Base-by-base conservation (phyloP, 768 basidiomycete species). In the Leccinellum albellum region DNA sequence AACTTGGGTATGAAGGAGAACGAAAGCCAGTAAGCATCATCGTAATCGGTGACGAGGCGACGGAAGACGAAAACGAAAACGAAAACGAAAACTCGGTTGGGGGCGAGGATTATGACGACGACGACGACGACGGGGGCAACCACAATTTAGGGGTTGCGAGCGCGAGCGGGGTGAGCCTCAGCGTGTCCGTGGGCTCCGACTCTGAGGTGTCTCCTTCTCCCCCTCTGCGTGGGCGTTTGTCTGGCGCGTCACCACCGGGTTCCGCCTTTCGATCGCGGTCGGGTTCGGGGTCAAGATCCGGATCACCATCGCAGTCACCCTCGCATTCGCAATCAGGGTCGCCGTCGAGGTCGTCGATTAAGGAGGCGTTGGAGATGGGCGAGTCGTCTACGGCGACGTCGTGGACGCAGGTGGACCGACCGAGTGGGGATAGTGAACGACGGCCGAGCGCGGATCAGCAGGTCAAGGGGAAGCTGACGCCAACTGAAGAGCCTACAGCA, bases 321-420 rank as follows among this genome's bases (percentile, higher is more conserved):
- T 54, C 58, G 6, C 5, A 12, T 21, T 64, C 53, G 6, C 40
- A 12, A 1, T 64, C 61, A 2, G 29, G 21, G 24, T 62, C 61
- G 7, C 53, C 4, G 31, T 65, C 68, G 14, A 57, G 21, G 31
- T 71, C 61, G 28, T 68, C 65, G 47, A 44, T 52, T 21, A 55
- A 56, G 53, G 58, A 35, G n/a, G 56, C 35, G 17, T 47, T 61
- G 40, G 66, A 31, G 13, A 59, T 57, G 56, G 58, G 48, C 6
- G 45, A 54, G 15, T 71, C 68, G 45, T 73, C 70, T 20, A 42
- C 35, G 28, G 66, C 67, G 44, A 70, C 70, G 40, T 73, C 70
- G 52, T 70, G 70, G 70, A 62, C 59, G 40, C 61, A 57, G 28
- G 52, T 42, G 50, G 69, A 46, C 1, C 55, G 50, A 6, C 42